Evolutionary conservation across 805 yeast genomes (phyloP).

Genomic region (Kazachstania martiniae): DNA sequence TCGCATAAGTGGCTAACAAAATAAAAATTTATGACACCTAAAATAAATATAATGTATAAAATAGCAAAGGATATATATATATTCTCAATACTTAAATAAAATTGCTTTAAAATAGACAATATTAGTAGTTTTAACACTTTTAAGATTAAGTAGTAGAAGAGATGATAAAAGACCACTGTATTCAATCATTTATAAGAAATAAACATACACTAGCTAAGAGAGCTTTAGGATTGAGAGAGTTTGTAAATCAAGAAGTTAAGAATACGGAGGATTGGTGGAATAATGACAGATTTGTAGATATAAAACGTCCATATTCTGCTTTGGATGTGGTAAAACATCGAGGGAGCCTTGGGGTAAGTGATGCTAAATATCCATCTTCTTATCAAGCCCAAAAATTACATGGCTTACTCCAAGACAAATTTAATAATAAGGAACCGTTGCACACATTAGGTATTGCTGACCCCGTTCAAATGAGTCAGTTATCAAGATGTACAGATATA

Average conservation of each 20-base stretch:
- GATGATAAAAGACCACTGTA: too few relatives aligned
- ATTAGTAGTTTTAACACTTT: too few relatives aligned
- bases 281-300: constrained; percentile 35
- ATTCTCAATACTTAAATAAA: too few relatives aligned
- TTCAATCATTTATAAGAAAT: neutral
- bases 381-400: constrained; percentile 44
- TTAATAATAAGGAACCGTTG: constrained; percentile 35
- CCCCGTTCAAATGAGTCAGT: constrained; percentile 52
- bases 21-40: too few relatives aligned
- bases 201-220: neutral
- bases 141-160: too few relatives aligned
- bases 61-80: too few relatives aligned
- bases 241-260: constrained; percentile 25
- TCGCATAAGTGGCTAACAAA: too few relatives aligned
- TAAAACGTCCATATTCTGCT: constrained; percentile 43
- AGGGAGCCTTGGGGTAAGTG: constrained; percentile 33
- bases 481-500: constrained; percentile 36
- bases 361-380: constrained; percentile 35
- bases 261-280: constrained; percentile 41
- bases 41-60: too few relatives aligned
- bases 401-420: constrained; percentile 32
- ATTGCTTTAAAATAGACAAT: too few relatives aligned
- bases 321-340: constrained; percentile 41
- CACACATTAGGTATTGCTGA: constrained; percentile 53
- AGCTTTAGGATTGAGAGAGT: constrained; percentile 5